phyloP scores from a whole-genome alignment of 495 filamentous ascomycete species.

The Rostrohypoxylon terebratum region DNA sequence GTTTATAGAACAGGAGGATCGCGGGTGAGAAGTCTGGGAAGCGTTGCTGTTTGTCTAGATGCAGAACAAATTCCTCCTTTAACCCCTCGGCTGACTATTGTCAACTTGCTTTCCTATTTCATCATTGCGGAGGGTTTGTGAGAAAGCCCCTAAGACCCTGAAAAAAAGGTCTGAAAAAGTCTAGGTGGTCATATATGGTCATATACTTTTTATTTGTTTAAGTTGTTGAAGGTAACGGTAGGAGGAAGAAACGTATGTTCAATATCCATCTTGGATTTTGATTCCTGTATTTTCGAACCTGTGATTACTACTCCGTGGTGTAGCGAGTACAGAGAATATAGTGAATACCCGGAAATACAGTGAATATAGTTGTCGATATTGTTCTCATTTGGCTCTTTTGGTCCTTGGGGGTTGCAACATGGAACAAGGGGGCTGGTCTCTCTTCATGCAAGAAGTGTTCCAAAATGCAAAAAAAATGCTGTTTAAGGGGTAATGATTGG shows the following conservation, averaged over 20 bases:
- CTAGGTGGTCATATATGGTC: constrained; percentile 5
- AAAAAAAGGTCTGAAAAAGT: not conserved
- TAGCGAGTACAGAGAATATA: not conserved
- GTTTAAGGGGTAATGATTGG: constrained; percentile 54
- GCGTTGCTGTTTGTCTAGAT: constrained; percentile 19
- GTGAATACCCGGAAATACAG: not conserved
- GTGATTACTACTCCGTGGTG: constrained; percentile 33
- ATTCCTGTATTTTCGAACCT: constrained; percentile 1
- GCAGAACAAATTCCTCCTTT: constrained; percentile 25
- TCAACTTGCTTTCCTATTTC: constrained; percentile 12
- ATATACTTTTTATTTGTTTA: constrained; percentile 10
- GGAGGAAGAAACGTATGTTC: constrained; percentile 18
- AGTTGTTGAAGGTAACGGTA: not conserved
- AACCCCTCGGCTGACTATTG: constrained; percentile 24
- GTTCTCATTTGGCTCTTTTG: constrained; percentile 5
- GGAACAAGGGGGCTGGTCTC: constrained; percentile 50
- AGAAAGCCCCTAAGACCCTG: not conserved
- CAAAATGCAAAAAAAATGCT: constrained; percentile 42
- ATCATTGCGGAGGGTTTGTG: not conserved
- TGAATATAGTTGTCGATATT: constrained; percentile 25
- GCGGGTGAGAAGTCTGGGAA: constrained; percentile 18
- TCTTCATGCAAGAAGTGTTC: constrained; percentile 59
- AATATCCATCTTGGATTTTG: not conserved
- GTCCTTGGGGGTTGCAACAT: constrained; percentile 47
- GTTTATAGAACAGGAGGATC: constrained; percentile 46